Conservation (phyloP, 106 monocot species). For the Dendrobium chrysotoxum region DNA sequence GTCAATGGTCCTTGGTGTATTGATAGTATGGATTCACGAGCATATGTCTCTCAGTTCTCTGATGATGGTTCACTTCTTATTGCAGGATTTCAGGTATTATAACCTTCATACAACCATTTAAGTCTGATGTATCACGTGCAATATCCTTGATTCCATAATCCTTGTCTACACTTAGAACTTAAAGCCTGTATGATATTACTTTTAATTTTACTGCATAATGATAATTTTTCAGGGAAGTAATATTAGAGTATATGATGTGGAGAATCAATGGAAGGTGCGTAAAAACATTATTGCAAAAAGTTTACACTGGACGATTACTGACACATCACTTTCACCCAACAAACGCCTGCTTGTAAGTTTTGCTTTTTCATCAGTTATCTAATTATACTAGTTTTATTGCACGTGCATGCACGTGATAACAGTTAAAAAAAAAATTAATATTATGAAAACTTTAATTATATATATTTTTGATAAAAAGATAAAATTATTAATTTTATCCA, state of each 20-base stretch:
- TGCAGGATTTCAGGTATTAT: conserved; percentile 72
- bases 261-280: conserved; percentile 31
- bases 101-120: not conserved
- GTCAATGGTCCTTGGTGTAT: conserved; percentile 49
- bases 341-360: conserved; percentile 41
- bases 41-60: conserved; percentile 90
- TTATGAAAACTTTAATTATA: no score
- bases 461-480: no score
- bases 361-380: not conserved
- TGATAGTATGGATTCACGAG: conserved; percentile 62
- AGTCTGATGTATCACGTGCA: not conserved
- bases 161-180: not conserved
- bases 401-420: no score
- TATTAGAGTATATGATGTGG: conserved; percentile 53
- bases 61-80: conserved; percentile 75
- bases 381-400: no score
- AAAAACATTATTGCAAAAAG: conserved; percentile 43
- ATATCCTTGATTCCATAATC: not conserved
- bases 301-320: conserved; percentile 59
- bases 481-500: no score
- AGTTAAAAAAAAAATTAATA: no score
- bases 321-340: conserved; percentile 61
- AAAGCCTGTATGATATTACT: not conserved
- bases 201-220: conserved; percentile 2
- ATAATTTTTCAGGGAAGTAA: conserved; percentile 35